Percentiles rank a stretch among this genome's conserved stretches.
Evolutionary conservation across 768 basidiomycete species (phyloP).

Genomic region (Clitopilus passeckerianus): DNA sequence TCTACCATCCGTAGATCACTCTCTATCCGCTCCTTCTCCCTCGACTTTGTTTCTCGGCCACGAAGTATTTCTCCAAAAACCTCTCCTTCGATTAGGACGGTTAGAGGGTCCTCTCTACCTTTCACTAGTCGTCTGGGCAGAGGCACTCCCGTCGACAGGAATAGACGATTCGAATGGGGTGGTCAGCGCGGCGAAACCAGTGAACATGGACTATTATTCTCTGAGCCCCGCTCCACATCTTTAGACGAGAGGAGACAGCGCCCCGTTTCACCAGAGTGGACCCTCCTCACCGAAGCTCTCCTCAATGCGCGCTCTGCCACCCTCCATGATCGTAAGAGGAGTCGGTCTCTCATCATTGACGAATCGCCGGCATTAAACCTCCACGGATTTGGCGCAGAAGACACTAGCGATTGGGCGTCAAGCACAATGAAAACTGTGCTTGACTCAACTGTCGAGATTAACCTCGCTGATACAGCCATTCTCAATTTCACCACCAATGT

Average conservation of each 20-base stretch:
- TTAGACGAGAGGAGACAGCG: background rate
- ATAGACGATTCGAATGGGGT: background rate
- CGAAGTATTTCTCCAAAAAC: background rate
- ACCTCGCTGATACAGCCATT: background rate
- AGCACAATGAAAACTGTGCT: background rate
- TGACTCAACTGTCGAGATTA: background rate
- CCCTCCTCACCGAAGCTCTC: background rate
- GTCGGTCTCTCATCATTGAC: background rate
- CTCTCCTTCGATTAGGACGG: constrained; percentile 5
- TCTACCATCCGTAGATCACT: background rate
- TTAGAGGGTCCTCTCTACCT: constrained; percentile 3
- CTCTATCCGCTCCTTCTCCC: background rate
- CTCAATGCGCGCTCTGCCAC: background rate
- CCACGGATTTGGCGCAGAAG: background rate
- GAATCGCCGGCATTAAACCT: background rate
- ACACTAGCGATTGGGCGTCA: background rate
- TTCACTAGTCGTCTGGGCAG: background rate
- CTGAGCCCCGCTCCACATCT: background rate
- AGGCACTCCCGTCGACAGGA: background rate
- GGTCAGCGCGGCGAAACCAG: background rate
- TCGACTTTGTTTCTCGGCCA: background rate
- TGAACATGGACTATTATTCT: background rate
- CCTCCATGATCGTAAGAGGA: background rate
- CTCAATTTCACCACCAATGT: background rate
- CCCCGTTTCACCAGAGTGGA: background rate